These are phyloP conservation scores for Neospermospora avenae DNA, from an alignment of 2,329 filamentous ascomycete genomes.

Conservation along the genomic window DNA sequence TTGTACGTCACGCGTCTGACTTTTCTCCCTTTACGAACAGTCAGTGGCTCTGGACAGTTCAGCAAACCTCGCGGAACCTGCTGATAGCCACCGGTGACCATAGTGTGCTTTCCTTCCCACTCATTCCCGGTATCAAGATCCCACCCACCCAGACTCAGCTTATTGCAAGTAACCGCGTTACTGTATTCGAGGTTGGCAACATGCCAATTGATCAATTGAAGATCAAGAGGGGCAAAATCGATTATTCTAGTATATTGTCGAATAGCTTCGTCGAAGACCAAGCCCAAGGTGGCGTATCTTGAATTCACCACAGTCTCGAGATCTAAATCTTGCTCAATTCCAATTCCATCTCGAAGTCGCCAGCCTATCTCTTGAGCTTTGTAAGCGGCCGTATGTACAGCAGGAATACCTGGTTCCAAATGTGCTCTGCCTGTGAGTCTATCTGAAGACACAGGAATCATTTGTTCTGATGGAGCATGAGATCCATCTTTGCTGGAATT, in stretches of 20 bases:
- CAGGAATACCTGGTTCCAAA: constrained; percentile 65
- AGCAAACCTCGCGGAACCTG: constrained; percentile 86
- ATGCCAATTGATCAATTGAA: constrained; percentile 94
- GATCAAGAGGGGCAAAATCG: constrained; percentile 79
- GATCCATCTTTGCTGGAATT: constrained; percentile 39
- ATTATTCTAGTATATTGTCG: constrained; percentile 81
- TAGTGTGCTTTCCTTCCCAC: constrained; percentile 91
- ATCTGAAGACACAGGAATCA: constrained; percentile 63
- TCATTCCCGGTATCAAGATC: constrained; percentile 98
- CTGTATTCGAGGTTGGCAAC: constrained; percentile 97
- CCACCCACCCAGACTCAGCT: constrained; percentile 86
- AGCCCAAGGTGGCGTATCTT: constrained; percentile 71
- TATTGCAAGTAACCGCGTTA: constrained; percentile 84
- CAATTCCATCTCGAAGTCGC: constrained; percentile 63
- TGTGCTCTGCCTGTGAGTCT: constrained; percentile 71
- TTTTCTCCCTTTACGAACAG: constrained; percentile 69
- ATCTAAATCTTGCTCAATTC: constrained; percentile 65
- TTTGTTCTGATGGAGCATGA: constrained; percentile 42
- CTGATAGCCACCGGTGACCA: constrained; percentile 91
- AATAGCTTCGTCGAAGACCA: constrained; percentile 90
- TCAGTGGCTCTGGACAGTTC: constrained; percentile 70
- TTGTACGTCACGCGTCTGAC: constrained; percentile 72
- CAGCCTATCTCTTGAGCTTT: constrained; percentile 83
- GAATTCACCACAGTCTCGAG: constrained; percentile 63
- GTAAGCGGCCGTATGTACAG: constrained; percentile 69